Evolutionary conservation across 345 rosid species (phyloP), one percentile per base, ranked within the genome.

Genomic region (Citrus inodora): DNA sequence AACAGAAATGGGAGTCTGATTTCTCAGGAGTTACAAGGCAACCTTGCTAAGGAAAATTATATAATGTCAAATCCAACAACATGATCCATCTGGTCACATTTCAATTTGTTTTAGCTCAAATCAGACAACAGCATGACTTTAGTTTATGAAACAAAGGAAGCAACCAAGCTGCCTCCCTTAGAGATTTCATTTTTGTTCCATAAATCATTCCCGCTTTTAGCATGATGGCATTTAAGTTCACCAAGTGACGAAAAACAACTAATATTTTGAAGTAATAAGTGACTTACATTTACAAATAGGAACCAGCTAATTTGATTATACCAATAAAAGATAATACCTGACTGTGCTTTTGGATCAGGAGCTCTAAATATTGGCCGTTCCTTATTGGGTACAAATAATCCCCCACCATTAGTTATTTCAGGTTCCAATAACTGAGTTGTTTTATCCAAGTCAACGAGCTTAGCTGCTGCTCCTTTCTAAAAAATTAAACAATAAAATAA

Each of bases 291-390:
- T 22, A 63, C 56, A 60, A 2, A 72, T 13, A 33, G 16, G 9
- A 64, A 33, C 5, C 35, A 58, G 7, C 46, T 33, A 48, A 56
- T 19, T 25, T 17, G 46, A 32, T 14, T 42, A 75, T 0, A 42
- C 4, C 53, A 53, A 40, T 30, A 33, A 21, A 59, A 7, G 51
- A 79, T 25, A 80, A 82, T 81, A 85, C 95, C 94, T 77, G 85
- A 67, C 59, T 78, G 77, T 6, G 89, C 84, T 79, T 84, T 90
- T 35, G 81, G 82, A 80, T 85, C 91, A 4, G 94, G 86, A 62
- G 92, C 88, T 83, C 84, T 91, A 65, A 85, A 90, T 35, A 85
- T 79, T 27, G 82, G 74, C 69, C 84, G 88, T 78, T 91, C 93
- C 78, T 86, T 85, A 25, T 48, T 77, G 28, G 88, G 88, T 22